A percentile compares a stretch with the other conserved stretches of the same genome.
Conservation (phyloP, 805 yeast species). For the Metschnikowia noctiluminum region DNA sequence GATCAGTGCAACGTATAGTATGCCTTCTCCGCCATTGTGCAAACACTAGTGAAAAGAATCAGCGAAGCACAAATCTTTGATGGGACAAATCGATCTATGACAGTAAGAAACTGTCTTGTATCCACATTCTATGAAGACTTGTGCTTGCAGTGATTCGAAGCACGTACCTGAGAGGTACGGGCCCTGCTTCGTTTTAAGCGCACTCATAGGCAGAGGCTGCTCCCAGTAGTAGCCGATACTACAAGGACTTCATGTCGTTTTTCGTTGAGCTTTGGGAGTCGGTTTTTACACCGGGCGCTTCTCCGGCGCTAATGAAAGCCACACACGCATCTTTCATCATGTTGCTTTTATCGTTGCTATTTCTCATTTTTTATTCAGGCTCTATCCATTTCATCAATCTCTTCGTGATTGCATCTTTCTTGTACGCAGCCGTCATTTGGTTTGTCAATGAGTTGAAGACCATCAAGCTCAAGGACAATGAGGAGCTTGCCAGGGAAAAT, state of each 20-base stretch:
- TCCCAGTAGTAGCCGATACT: background rate
- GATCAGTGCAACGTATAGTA: background rate
- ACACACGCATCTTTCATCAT: slow-evolving; percentile 80
- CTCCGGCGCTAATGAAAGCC: slow-evolving; percentile 84
- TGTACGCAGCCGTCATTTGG: slow-evolving; percentile 88
- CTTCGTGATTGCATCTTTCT: slow-evolving; percentile 52
- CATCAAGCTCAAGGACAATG: slow-evolving; percentile 45
- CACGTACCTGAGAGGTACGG: background rate
- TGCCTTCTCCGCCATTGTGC: no score
- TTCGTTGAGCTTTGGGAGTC: slow-evolving; percentile 81
- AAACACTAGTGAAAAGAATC: no score
- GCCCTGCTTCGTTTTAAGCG: background rate
- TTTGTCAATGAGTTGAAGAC: slow-evolving; percentile 65
- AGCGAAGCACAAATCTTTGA: no score
- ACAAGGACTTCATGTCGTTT: slow-evolving; percentile 35
- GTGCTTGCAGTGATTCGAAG: no score
- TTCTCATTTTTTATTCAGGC: slow-evolving; percentile 57
- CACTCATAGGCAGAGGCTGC: background rate
- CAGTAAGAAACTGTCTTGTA: no score
- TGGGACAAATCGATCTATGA: no score
- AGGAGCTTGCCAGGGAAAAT: slow-evolving; percentile 33
- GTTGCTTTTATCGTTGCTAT: slow-evolving; percentile 52
- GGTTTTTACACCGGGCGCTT: slow-evolving; percentile 87
- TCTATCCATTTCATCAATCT: slow-evolving; percentile 65
- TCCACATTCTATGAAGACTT: no score